These are phyloP conservation scores for Skeletonema grethae DNA, from an alignment of 108 stramenopile species.

Conservation along the genomic window DNA sequence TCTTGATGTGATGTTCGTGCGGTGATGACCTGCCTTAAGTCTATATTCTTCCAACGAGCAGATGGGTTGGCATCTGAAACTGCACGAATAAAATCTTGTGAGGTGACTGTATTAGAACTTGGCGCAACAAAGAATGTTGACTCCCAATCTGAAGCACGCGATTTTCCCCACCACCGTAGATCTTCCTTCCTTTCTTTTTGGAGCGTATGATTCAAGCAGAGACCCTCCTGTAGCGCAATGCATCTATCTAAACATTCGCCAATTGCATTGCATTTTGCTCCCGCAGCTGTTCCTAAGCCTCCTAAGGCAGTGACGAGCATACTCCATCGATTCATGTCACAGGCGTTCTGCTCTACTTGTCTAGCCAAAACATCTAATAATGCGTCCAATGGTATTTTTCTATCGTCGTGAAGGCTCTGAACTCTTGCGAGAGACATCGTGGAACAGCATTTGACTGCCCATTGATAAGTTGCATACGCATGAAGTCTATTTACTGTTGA, in stretches of 20 bases:
- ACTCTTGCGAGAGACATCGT: conserved; percentile 28
- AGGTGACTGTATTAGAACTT: not conserved
- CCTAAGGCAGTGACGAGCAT: conserved; percentile 19
- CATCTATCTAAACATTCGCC: not conserved
- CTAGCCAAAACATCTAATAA: conserved; percentile 37
- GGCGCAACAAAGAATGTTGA: not conserved
- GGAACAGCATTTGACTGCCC: conserved; percentile 26
- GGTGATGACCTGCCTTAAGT: not conserved
- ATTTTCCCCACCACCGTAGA: not conserved
- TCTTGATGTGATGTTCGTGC: not conserved
- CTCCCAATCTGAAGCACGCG: conserved; percentile 2
- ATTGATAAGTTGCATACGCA: conserved; percentile 28
- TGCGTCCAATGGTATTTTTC: conserved; percentile 20
- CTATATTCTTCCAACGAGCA: not conserved
- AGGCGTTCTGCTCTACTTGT: conserved; percentile 22
- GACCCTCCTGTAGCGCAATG: not conserved
- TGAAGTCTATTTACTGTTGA: conserved; percentile 28
- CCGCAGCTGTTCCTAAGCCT: not conserved
- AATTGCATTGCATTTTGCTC: not conserved
- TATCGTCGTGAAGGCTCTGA: conserved; percentile 16
- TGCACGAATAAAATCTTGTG: not conserved
- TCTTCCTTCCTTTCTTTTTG: conserved; percentile 1
- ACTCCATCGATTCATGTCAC: conserved; percentile 24
- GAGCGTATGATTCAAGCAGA: not conserved
- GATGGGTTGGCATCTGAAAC: not conserved